Percentiles rank a stretch among this genome's conserved stretches.
Conservation (phyloP, 192 early-diverging fungal species). For the Cladochytrium replicatum region DNA sequence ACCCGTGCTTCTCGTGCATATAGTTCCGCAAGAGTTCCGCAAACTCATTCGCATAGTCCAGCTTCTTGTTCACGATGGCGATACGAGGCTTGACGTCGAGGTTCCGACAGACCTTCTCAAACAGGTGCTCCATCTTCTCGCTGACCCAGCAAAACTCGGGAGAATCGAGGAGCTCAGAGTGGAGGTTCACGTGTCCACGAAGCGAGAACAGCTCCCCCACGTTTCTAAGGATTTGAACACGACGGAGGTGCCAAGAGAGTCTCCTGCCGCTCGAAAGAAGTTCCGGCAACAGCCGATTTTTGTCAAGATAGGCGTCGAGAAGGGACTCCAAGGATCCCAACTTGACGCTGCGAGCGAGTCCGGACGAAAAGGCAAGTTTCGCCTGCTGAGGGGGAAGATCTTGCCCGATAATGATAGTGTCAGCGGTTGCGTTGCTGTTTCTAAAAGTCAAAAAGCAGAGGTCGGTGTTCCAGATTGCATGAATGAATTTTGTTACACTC, state of each 20-base stretch:
- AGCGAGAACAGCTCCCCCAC: constrained; percentile 42
- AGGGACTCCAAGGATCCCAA: constrained; percentile 41
- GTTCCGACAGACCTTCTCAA: constrained; percentile 34
- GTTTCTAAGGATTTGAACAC: constrained; percentile 33
- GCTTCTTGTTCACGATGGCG: constrained; percentile 49
- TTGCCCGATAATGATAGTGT: constrained; percentile 41
- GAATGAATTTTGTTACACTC: constrained; percentile 10
- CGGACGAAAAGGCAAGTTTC: constrained; percentile 49
- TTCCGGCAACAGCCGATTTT: constrained; percentile 33
- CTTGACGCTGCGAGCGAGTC: constrained; percentile 44
- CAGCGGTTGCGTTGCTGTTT: constrained; percentile 31
- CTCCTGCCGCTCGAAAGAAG: constrained; percentile 34
- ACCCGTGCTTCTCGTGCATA: constrained; percentile 42
- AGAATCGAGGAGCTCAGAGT: constrained; percentile 46
- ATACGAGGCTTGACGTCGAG: constrained; percentile 49
- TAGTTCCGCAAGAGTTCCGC: constrained; percentile 42
- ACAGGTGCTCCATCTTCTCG: constrained; percentile 37
- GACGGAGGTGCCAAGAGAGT: constrained; percentile 31
- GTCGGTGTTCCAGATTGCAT: too few species aligned
- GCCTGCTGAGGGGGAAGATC: constrained; percentile 30
- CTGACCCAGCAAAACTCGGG: constrained; percentile 54
- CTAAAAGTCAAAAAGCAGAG: too few species aligned
- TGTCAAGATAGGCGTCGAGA: constrained; percentile 40
- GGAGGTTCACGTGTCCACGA: constrained; percentile 44
- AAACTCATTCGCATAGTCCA: constrained; percentile 60